A percentile compares a stretch with the other conserved stretches of the same genome.
phyloP scores from a whole-genome alignment of 305 asterid species.

The Fraxinus sp. region DNA sequence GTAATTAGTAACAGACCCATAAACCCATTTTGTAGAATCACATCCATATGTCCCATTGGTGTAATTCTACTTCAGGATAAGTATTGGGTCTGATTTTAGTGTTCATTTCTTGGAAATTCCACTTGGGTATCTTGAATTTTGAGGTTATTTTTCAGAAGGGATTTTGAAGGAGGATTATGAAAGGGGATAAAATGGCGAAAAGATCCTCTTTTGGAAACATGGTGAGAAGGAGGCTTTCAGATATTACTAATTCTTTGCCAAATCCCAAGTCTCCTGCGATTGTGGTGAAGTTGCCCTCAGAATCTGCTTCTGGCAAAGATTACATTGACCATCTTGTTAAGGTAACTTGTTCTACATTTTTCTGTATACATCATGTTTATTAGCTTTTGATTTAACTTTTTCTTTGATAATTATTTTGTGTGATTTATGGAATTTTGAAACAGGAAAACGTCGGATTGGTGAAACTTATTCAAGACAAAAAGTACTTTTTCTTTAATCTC shows the following conservation, averaged over 20 bases:
- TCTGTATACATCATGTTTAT: neutral
- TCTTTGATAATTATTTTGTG: slow-evolving; percentile 5
- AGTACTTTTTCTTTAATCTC: slow-evolving; percentile 33
- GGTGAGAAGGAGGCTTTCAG: slow-evolving; percentile 68
- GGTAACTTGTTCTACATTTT: slow-evolving; percentile 33
- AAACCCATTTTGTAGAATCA: neutral
- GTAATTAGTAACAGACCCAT: neutral
- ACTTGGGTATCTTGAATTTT: slow-evolving; percentile 26
- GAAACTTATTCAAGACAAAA: slow-evolving; percentile 75
- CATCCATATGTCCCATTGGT: slow-evolving; percentile 9
- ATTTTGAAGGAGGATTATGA: slow-evolving; percentile 34
- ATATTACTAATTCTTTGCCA: slow-evolving; percentile 68
- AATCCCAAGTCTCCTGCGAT: slow-evolving; percentile 53
- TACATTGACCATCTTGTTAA: slow-evolving; percentile 54
- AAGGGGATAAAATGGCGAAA: slow-evolving; percentile 62
- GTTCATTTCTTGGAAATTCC: slow-evolving; percentile 14
- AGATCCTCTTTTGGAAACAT: slow-evolving; percentile 71
- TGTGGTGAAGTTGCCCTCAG: slow-evolving; percentile 32
- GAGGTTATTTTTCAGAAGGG: slow-evolving; percentile 1
- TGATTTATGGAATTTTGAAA: slow-evolving; percentile 18
- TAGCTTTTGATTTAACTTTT: neutral
- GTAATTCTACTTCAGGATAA: neutral
- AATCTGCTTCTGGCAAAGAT: slow-evolving; percentile 46
- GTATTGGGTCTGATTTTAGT: slow-evolving; percentile 13
- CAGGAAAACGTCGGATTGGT: slow-evolving; percentile 81